These are phyloP conservation scores for Parascedosporium putredinis DNA, from an alignment of 2,329 filamentous ascomycete genomes.

Conservation along the genomic window DNA sequence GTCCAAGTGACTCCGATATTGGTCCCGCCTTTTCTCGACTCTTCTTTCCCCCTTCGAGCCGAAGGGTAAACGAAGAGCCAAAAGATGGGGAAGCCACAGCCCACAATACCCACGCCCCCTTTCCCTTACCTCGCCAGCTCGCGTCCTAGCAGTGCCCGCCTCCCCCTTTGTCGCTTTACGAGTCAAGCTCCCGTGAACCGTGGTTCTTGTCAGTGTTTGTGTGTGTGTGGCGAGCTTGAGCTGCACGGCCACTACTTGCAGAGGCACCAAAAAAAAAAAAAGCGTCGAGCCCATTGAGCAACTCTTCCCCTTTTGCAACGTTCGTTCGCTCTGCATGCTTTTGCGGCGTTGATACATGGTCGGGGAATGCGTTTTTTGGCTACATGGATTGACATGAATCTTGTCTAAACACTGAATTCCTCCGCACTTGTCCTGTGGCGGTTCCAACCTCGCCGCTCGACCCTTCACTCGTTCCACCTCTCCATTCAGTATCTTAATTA, in stretches of 20 bases:
- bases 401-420: too few relatives aligned
- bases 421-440: not conserved
- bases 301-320: not conserved
- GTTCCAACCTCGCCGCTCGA: not conserved
- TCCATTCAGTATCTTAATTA: not conserved
- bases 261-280: too few relatives aligned
- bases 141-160: too few relatives aligned
- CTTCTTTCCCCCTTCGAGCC: not conserved
- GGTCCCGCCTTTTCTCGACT: not conserved
- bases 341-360: not conserved
- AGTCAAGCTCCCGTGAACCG: not conserved
- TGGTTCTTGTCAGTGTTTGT: not conserved
- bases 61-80: too few relatives aligned
- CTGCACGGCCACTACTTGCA: too few relatives aligned
- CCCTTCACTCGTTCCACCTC: not conserved
- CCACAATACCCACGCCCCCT: too few relatives aligned
- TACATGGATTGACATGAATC: too few relatives aligned
- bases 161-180: not conserved
- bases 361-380: not conserved
- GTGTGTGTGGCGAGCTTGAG: too few relatives aligned
- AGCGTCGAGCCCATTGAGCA: not conserved
- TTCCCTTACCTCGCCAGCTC: too few relatives aligned
- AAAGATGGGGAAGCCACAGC: too few relatives aligned
- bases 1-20: not conserved
- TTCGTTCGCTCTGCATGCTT: not conserved